These are phyloP conservation scores for Plasmodium blacklocki DNA, from an alignment of 169 alveolate genomes.

Conservation along the genomic window DNA sequence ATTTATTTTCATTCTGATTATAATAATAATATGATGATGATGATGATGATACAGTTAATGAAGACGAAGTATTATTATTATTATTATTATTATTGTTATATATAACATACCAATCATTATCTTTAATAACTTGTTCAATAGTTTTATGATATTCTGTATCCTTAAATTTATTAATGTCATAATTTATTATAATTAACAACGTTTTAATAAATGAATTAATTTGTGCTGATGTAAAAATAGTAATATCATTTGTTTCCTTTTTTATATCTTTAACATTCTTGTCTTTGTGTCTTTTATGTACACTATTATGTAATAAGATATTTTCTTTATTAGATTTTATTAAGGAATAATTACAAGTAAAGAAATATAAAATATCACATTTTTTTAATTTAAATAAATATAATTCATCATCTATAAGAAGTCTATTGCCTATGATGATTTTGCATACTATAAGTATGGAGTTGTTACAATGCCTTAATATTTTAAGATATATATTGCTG, in stretches of 20 bases:
- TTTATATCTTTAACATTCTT: not conserved
- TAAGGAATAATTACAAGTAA: slow-evolving; percentile 30
- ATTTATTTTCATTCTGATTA: not conserved
- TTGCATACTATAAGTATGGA: slow-evolving; percentile 40
- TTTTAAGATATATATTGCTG: slow-evolving; percentile 36
- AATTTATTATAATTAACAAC: slow-evolving; percentile 28
- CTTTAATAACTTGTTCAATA: slow-evolving; percentile 38
- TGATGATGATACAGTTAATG: not conserved
- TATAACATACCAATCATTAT: slow-evolving; percentile 41
- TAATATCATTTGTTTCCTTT: not conserved
- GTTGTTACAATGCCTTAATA: slow-evolving; percentile 21
- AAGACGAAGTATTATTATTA: not conserved
- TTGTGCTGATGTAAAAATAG: slow-evolving; percentile 1
- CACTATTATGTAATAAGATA: not conserved
- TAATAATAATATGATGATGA: not conserved
- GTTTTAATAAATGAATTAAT: slow-evolving; percentile 31
- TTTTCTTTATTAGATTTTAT: slow-evolving; percentile 41
- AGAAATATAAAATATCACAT: slow-evolving; percentile 21
- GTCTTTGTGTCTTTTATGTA: not conserved
- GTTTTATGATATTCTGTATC: slow-evolving; percentile 44
- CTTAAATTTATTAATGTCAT: slow-evolving; percentile 30
- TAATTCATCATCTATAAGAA: slow-evolving; percentile 37
- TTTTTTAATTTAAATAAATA: slow-evolving; percentile 15
- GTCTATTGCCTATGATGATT: slow-evolving; percentile 51
- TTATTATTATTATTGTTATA: slow-evolving; percentile 8